phyloP scores from a whole-genome alignment of 768 basidiomycete species.

The Hygrophorus pudorinus region DNA sequence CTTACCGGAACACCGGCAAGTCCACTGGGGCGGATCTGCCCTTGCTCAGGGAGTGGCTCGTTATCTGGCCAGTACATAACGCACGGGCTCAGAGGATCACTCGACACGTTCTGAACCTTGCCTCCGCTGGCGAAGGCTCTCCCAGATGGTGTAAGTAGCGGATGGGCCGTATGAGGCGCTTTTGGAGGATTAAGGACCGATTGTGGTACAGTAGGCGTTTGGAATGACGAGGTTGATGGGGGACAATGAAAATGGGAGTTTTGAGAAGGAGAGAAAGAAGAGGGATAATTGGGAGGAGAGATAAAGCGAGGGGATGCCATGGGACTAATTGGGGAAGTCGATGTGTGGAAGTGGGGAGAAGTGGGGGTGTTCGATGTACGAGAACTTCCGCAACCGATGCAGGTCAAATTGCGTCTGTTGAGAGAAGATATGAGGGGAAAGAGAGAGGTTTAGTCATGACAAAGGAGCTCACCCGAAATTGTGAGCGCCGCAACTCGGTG shows the following conservation, averaged over 20 bases:
- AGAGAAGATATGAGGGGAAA: conserved; percentile 21
- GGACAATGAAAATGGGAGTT: conserved; percentile 16
- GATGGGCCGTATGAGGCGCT: conserved; percentile 41
- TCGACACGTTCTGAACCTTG: conserved; percentile 69
- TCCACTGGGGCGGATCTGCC: conserved; percentile 60
- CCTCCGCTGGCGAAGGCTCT: conserved; percentile 69
- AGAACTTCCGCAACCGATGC: conserved; percentile 69
- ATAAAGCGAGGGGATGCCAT: conserved; percentile 24
- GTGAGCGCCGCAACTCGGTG: conserved; percentile 64
- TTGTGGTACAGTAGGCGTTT: conserved; percentile 6
- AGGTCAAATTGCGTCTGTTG: conserved; percentile 65
- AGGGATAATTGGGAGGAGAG: conserved; percentile 12
- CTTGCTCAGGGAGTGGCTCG: conserved; percentile 70
- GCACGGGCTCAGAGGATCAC: conserved; percentile 61
- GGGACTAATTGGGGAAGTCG: conserved; percentile 14
- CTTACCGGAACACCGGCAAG: conserved; percentile 47
- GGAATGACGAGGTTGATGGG: conserved; percentile 14
- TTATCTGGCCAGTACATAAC: conserved; percentile 92
- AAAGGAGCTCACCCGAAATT: conserved; percentile 67
- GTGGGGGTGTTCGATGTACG: conserved; percentile 25
- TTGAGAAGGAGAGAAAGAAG: conserved; percentile 10
- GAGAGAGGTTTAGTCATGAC: conserved; percentile 7
- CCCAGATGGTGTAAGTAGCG: conserved; percentile 76
- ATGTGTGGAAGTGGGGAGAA: conserved; percentile 20
- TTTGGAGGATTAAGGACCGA: conserved; percentile 18